Percentiles rank a stretch among this genome's conserved stretches.
These are phyloP conservation scores for Colletotrichum agaves DNA, from an alignment of 2,329 filamentous ascomycete genomes.

Conservation along the genomic window DNA sequence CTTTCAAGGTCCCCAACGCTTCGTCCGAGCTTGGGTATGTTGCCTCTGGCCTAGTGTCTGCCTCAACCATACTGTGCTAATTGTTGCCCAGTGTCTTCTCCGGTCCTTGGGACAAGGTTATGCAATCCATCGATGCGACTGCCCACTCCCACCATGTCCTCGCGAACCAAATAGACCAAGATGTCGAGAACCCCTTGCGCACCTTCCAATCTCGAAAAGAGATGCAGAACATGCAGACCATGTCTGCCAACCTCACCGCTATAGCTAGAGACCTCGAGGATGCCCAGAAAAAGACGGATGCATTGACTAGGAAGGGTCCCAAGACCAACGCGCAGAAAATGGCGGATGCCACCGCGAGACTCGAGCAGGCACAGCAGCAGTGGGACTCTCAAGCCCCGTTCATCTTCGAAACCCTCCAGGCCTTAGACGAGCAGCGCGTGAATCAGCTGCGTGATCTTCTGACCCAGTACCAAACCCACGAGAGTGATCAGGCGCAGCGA, in stretches of 20 bases:
- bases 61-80: conserved; percentile 11
- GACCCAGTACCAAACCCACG: conserved; percentile 93
- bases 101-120: conserved; percentile 87
- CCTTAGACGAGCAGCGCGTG: conserved; percentile 86
- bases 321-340: conserved; percentile 83
- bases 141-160: conserved; percentile 87
- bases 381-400: conserved; percentile 97
- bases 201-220: conserved; percentile 80
- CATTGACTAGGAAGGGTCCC: conserved; percentile 80
- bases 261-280: conserved; percentile 88
- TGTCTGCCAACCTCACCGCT: conserved; percentile 81
- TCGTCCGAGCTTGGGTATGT: conserved; percentile 87
- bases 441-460: conserved; percentile 91
- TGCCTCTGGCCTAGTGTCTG: not conserved
- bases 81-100: conserved; percentile 78
- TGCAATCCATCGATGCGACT: conserved; percentile 81
- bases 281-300: conserved; percentile 86
- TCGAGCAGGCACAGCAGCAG: conserved; percentile 82
- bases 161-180: conserved; percentile 83
- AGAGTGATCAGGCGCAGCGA: conserved; percentile 86
- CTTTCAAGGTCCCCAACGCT: conserved; percentile 78
- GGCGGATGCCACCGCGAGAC: conserved; percentile 75
- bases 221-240: conserved; percentile 81
- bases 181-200: conserved; percentile 87
- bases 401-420: conserved; percentile 92